Evolutionary conservation across 768 basidiomycete genomes (phyloP), one percentile per base, ranked within the genome.

Genomic region (Rhodocollybia butyracea): DNA sequence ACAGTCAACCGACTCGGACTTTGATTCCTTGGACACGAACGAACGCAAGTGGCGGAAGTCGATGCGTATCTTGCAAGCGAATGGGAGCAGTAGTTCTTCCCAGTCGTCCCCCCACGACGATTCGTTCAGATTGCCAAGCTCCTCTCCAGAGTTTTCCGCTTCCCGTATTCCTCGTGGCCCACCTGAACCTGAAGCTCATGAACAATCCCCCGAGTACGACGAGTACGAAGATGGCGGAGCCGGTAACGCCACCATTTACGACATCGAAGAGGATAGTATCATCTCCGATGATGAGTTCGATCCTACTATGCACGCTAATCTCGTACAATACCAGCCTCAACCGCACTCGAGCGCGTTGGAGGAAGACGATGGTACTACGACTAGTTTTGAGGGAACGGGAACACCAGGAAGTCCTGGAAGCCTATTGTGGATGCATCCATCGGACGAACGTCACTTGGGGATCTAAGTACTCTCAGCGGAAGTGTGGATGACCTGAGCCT

Each of bases 381-480:
- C 43, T 0, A 34, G 31, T 5, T 34, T 50, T 26, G 48, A 50
- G 38, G 34, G 48, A 11, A 50, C 34, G 15, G 48, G 48, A 26
- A 50, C 48, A 22, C 48, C 48, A 22, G 48, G 48, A 17, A 50
- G 48, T 39, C 48, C 48, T 0, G 34, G 48, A 13, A 50, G 48
- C 22, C 32, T 50, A 11, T 21, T 50, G 2, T 50, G 48, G 48
- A 50, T 50, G 48, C 48, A 50, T 24, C 48, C 48, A 17, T 38
- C 22, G 10, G 48, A 50, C 21, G 48, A 50, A 34, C 31, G 48
- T 17, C 48, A 50, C 27, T 30, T 50, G 32, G 48, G 3, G 48
- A 50, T 38, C n/a, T 50, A 8, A 45, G n/a, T 45, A n/a, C n/a
- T n/a, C n/a, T n/a, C n/a, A n/a, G n/a, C n/a, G 43, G 27, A 29